Percentiles rank a stretch among this genome's conserved stretches.
phyloP scores from a whole-genome alignment of 192 early-diverging fungal species.

The Entomortierella lignicola region DNA sequence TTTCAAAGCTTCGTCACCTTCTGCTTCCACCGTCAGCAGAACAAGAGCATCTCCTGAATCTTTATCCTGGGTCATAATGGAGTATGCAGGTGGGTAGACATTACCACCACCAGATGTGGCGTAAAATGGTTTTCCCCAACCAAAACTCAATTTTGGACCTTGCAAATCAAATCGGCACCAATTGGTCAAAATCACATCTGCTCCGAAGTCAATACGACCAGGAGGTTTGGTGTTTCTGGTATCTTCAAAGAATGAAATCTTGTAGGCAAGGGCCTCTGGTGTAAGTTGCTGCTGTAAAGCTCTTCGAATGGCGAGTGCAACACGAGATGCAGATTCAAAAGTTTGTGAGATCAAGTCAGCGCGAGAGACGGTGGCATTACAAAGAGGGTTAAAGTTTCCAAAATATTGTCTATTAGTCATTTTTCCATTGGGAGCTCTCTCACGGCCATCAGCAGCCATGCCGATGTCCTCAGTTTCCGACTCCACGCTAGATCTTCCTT shows the following conservation, averaged over 20 bases:
- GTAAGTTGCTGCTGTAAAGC: constrained; percentile 35
- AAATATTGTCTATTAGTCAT: constrained; percentile 45
- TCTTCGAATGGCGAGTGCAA: constrained; percentile 41
- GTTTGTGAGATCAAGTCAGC: constrained; percentile 24
- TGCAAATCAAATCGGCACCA: constrained; percentile 55
- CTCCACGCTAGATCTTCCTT: constrained; percentile 43
- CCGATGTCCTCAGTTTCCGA: constrained; percentile 30
- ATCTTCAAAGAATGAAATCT: constrained; percentile 49
- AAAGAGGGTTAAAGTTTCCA: constrained; percentile 55
- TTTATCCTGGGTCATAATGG: constrained; percentile 45
- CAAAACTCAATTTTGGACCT: constrained; percentile 46
- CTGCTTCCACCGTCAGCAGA: constrained; percentile 43
- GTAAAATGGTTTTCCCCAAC: constrained; percentile 52
- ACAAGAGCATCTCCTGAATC: constrained; percentile 37
- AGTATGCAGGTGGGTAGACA: constrained; percentile 47
- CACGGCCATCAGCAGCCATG: constrained; percentile 53
- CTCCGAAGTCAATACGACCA: constrained; percentile 38
- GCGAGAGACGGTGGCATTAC: constrained; percentile 28
- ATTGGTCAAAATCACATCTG: constrained; percentile 54
- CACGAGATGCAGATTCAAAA: constrained; percentile 30
- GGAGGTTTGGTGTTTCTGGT: constrained; percentile 30
- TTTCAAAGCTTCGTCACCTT: constrained; percentile 20
- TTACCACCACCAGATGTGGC: constrained; percentile 30
- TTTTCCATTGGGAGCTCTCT: constrained; percentile 30
- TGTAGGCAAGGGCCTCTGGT: constrained; percentile 44